Base-by-base conservation (phyloP, 805 yeast species). In the Kuraishia cidri region DNA sequence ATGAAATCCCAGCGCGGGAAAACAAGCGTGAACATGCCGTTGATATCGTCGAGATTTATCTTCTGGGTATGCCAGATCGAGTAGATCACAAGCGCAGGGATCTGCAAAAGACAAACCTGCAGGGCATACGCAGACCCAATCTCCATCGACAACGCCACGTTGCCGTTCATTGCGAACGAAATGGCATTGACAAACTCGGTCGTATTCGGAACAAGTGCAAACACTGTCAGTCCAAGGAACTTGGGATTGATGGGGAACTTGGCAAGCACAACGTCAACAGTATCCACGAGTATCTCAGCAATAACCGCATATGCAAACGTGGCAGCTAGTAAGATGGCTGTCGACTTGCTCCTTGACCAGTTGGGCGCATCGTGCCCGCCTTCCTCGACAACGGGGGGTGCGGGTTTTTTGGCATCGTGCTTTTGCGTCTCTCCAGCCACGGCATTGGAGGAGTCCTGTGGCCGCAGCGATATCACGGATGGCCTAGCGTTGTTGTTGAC, bases 81-180 rank as follows among this genome's bases (percentile, higher is more conserved):
- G 50, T 72, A 86, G 9, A 90, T 50, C 8, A 87, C 94, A 50
- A 92, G 69, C 2, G 92, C 78, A 1, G 98, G 98, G 30, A 92
- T 84, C 53, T 92, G 98, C 42, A 92, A 66, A 37, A 92, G 63
- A 45, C 95, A 90, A 11, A 92, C 98, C 55, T 92, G 98, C 37
- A 92, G 65, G 0, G 95, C 98, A 52, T 92, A 92, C 0, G 98
- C 98, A 40, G 94, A 79, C 38, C 98, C 98, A 55, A 92, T 92
- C 52, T 92, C 98, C 95, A 92, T 84, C 3, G 95, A 84, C 29
- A 92, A 63, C 1, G 98, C 95, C 34, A 92, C 95, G 44, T 92
- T 92, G 2, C 98, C 98, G 45, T 90, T 77, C 44, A 86, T 75
- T 0, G 98, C 98, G 62, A 92, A 92, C 17, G 96, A 87, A 36